phyloP scores from a whole-genome alignment of 1,284 basidiomycete genomes.

The Pseudozyma pruni region DNA sequence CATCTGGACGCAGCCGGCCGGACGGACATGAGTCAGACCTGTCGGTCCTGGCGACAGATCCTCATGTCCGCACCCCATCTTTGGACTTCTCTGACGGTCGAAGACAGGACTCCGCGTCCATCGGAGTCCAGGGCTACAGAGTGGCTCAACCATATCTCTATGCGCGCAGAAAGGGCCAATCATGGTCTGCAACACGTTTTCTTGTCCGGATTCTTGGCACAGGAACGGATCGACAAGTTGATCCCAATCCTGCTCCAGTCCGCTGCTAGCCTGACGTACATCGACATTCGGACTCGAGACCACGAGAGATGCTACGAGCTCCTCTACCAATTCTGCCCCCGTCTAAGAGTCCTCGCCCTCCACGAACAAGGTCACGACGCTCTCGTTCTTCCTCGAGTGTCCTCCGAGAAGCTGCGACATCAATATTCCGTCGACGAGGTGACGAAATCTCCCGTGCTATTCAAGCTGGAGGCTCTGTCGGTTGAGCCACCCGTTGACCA shows the following conservation, averaged over 20 bases:
- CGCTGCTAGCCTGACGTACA: constrained; percentile 7
- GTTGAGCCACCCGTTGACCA: no score
- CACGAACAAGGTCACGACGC: neutral
- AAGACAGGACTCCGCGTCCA: neutral
- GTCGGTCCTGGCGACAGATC: constrained; percentile 13
- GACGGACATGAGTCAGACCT: constrained; percentile 14
- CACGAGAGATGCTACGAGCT: neutral
- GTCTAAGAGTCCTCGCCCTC: constrained; percentile 2
- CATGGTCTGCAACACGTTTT: constrained; percentile 15
- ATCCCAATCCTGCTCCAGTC: constrained; percentile 11
- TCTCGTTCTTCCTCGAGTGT: no score
- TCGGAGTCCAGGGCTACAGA: neutral
- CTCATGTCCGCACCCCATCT: constrained; percentile 3
- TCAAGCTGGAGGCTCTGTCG: no score
- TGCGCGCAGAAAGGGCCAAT: neutral
- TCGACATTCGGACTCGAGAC: neutral
- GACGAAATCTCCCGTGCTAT: no score
- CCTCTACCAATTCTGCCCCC: constrained; percentile 19
- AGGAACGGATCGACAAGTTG: neutral
- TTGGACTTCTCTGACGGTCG: constrained; percentile 6
- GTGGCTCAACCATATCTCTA: constrained; percentile 13
- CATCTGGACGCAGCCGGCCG: constrained; percentile 1
- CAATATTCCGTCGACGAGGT: no score
- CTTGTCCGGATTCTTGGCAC: neutral
- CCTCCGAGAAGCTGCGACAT: no score